These are phyloP conservation scores for Colletotrichum plurivorum DNA, from an alignment of 2,329 filamentous ascomycete species.

Conservation along the genomic window DNA sequence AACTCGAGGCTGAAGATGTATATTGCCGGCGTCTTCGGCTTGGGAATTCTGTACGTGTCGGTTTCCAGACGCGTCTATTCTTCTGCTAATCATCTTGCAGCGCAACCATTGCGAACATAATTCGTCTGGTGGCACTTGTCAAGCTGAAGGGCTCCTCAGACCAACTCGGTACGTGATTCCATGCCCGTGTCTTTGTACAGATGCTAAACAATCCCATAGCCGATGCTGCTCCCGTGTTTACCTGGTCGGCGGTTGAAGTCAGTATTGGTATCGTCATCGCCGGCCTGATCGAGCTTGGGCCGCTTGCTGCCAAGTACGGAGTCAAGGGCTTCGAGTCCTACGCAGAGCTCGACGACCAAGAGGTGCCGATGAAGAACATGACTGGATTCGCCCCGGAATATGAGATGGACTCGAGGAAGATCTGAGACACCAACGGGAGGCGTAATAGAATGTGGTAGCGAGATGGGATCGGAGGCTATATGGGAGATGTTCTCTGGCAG, in stretches of 20 bases:
- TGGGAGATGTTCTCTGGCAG: slow-evolving; percentile 15
- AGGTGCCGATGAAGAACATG: slow-evolving; percentile 1
- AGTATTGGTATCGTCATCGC: slow-evolving; percentile 34
- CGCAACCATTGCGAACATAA: slow-evolving; percentile 33
- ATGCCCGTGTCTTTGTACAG: too few species aligned
- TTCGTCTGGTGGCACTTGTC: slow-evolving; percentile 21
- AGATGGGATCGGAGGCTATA: neutral
- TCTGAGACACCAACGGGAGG: neutral
- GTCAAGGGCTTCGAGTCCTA: slow-evolving; percentile 28
- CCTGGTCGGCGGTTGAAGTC: slow-evolving; percentile 31
- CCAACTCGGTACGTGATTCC: slow-evolving; percentile 8
- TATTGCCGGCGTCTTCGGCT: slow-evolving; percentile 29
- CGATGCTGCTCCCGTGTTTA: slow-evolving; percentile 33
- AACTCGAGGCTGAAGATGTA: slow-evolving; percentile 25
- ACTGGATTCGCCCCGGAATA: neutral
- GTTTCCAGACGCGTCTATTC: fast-evolving
- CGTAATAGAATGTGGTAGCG: too few species aligned
- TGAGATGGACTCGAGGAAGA: slow-evolving; percentile 16
- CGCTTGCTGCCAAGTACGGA: slow-evolving; percentile 29
- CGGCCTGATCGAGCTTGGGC: slow-evolving; percentile 29
- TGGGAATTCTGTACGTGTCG: slow-evolving; percentile 25
- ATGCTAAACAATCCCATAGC: neutral
- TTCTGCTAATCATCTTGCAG: neutral
- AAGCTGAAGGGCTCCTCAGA: slow-evolving; percentile 13
- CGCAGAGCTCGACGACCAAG: neutral